A percentile compares a stretch with the other conserved stretches of the same genome.
These are phyloP conservation scores for Xylariaceae sp. DNA, from an alignment of 2,329 filamentous ascomycete species.

Conservation along the genomic window DNA sequence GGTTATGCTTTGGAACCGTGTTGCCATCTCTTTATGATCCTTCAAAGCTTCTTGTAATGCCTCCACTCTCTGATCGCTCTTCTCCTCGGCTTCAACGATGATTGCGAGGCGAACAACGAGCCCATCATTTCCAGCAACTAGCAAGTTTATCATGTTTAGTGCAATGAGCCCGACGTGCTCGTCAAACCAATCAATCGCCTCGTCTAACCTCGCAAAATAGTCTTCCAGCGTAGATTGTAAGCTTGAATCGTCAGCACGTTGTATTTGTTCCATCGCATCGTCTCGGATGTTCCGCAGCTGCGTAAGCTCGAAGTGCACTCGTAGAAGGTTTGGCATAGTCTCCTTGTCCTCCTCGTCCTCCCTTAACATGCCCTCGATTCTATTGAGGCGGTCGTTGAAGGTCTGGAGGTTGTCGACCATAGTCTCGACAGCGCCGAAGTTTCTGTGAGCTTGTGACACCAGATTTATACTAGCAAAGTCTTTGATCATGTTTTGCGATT, in stretches of 20 bases:
- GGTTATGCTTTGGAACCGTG: conserved; percentile 92
- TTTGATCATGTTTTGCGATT: conserved; percentile 95
- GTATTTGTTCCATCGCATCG: conserved; percentile 96
- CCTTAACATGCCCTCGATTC: conserved; percentile 77
- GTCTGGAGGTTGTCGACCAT: conserved; percentile 91
- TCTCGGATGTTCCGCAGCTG: conserved; percentile 92
- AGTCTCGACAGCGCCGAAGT: conserved; percentile 91
- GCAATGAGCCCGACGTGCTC: conserved; percentile 90
- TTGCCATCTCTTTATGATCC: conserved; percentile 93
- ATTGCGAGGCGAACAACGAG: conserved; percentile 90
- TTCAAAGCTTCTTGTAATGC: conserved; percentile 93
- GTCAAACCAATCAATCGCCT: conserved; percentile 92
- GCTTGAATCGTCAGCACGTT: conserved; percentile 72
- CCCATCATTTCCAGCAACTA: conserved; percentile 84
- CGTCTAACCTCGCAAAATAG: conserved; percentile 86
- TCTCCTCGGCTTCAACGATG: conserved; percentile 94
- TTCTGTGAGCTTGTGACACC: conserved; percentile 91
- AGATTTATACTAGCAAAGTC: conserved; percentile 94
- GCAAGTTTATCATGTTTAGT: conserved; percentile 85
- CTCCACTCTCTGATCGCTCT: conserved; percentile 88
- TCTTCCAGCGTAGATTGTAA: conserved; percentile 85
- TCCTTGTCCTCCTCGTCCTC: conserved; percentile 86
- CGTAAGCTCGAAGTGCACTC: conserved; percentile 90
- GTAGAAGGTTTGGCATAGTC: conserved; percentile 89
- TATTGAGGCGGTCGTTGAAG: conserved; percentile 78